A percentile compares a stretch with the other conserved stretches of the same genome.
Conservation (phyloP, 768 basidiomycete genomes). For the Mycena amicta region DNA sequence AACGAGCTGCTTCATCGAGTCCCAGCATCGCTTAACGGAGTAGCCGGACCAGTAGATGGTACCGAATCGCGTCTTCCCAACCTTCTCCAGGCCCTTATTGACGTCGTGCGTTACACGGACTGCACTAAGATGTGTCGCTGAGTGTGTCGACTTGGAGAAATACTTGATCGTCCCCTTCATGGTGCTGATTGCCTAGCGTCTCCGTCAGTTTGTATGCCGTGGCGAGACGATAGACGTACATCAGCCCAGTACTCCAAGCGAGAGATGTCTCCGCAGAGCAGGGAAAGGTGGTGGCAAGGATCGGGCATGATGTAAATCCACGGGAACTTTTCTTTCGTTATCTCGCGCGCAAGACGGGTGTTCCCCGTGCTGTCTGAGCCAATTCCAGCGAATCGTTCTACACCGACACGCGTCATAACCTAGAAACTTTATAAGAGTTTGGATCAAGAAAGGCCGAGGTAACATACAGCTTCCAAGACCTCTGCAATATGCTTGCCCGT, state of each 20-base stretch:
- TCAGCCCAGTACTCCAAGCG: constrained; percentile 11
- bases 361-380: constrained; percentile 29
- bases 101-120: constrained; percentile 6
- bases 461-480: constrained; percentile 9
- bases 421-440: neutral
- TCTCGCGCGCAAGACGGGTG: constrained; percentile 13
- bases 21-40: constrained; percentile 16
- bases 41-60: constrained; percentile 22
- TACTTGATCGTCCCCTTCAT: constrained; percentile 10
- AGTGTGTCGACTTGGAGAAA: constrained; percentile 17
- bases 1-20: constrained; percentile 19
- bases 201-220: neutral
- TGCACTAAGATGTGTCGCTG: constrained; percentile 11
- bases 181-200: neutral
- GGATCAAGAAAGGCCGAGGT: neutral
- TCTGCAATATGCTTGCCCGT: constrained; percentile 22
- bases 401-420: constrained; percentile 23
- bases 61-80: constrained; percentile 28
- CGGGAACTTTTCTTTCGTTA: constrained; percentile 5
- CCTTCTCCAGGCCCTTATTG: constrained; percentile 18
- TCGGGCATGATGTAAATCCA: constrained; percentile 24
- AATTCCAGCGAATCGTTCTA: constrained; percentile 12
- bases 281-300: constrained; percentile 22
- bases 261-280: constrained; percentile 18
- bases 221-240: neutral